phyloP scores from a whole-genome alignment of 176 grass and related monocot species.

The Aegilops longissima region DNA sequence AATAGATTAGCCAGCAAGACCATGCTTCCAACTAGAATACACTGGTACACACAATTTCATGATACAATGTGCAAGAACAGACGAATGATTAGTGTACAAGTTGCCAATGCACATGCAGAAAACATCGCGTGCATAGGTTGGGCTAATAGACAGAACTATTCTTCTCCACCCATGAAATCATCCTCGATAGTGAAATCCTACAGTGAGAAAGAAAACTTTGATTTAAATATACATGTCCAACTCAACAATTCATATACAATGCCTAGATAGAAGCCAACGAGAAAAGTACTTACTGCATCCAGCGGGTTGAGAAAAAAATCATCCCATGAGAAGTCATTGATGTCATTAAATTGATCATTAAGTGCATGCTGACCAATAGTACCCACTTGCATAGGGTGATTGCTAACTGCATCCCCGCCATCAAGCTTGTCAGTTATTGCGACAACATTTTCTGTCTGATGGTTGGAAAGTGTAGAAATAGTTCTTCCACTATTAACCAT shows the following conservation, averaged over 20 bases:
- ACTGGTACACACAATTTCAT: background rate
- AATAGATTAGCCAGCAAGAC: background rate
- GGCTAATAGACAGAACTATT: background rate
- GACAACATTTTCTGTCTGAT: background rate
- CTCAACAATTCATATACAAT: too few species aligned
- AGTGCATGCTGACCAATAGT: background rate
- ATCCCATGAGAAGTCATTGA: background rate
- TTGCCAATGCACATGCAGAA: background rate
- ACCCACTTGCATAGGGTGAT: background rate
- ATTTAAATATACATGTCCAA: too few species aligned
- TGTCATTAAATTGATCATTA: background rate
- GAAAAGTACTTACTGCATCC: too few species aligned
- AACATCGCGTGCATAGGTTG: background rate
- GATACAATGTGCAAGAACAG: background rate
- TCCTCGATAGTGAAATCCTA: too few species aligned
- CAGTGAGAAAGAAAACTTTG: too few species aligned
- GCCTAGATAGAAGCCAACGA: too few species aligned
- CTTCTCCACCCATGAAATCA: too few species aligned
- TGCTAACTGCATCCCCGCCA: background rate
- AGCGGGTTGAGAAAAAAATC: too few species aligned
- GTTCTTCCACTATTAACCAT: slow-evolving; percentile 22
- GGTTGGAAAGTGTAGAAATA: slow-evolving; percentile 10
- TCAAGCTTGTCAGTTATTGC: background rate
- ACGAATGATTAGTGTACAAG: background rate
- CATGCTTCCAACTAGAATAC: slow-evolving; percentile 17